Evolutionary conservation across 768 basidiomycete species (phyloP).

Genomic region (Rhizopogon vinicolor): DNA sequence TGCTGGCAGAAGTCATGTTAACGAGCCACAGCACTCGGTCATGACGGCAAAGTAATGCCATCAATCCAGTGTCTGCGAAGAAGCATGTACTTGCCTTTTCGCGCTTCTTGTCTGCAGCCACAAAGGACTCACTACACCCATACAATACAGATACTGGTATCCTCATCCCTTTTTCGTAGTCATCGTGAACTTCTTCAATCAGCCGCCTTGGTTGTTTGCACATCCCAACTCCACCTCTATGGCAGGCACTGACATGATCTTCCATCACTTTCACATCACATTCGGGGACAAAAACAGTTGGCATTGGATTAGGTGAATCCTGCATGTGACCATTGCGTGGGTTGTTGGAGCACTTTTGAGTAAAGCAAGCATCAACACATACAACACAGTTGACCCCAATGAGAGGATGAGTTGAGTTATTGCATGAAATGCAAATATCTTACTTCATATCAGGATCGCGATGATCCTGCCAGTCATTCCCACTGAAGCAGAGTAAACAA

Average conservation of each 20-base stretch:
- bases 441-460: neutral
- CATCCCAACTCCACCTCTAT: neutral
- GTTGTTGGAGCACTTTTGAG: slow-evolving; percentile 19
- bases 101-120: slow-evolving; percentile 9
- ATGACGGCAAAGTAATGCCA: slow-evolving; percentile 15
- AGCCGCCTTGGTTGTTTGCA: neutral
- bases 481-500: slow-evolving; percentile 26
- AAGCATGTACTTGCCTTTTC: slow-evolving; percentile 13
- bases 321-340: neutral
- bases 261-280: neutral
- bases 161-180: slow-evolving; percentile 16
- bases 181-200: slow-evolving; percentile 3
- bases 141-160: slow-evolving; percentile 27
- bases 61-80: slow-evolving; percentile 14
- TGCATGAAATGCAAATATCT: neutral
- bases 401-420: neutral
- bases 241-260: neutral
- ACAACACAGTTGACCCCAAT: slow-evolving; percentile 7
- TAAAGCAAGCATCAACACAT: slow-evolving; percentile 30
- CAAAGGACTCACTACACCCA: slow-evolving; percentile 28
- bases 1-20: too few relatives aligned
- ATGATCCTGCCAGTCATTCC: slow-evolving; percentile 1
- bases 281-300: neutral
- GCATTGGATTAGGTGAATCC: neutral
- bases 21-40: too few relatives aligned